Evolutionary conservation across 257 asterid species (phyloP), one percentile per base, ranked within the genome.

Genomic region (Nyctanthes arbortristis): DNA sequence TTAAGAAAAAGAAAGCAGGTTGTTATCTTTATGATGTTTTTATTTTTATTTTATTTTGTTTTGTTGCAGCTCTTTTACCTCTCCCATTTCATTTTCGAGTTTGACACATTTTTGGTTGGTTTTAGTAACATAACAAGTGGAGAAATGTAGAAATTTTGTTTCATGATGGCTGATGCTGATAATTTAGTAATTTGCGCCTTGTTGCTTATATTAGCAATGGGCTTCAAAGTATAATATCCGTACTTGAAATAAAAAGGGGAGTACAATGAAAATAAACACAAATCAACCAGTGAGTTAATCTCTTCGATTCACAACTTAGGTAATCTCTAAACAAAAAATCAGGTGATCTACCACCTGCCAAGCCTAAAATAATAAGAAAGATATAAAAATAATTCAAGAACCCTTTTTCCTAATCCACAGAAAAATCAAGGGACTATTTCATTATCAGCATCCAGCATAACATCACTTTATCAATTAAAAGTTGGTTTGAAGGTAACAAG

Each of bases 401-500:
- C 60, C 30, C 31, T 63, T 75, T 75, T 60, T 20, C 64, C 47
- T 67, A 32, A 63, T 66, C 63, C 75, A 69, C 96, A 93, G 97
- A 73, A 78, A 74, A 71, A 66, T 61, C 66, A 10, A 84, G 65
- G 72, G 78, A 84, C 79, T 70, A 80, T 75, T 81, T 86, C 77
- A 84, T 79, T 63, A 73, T 91, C 69, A 72, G 75, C 73, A 71
- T 93, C 78, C 89, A 86, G 76, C 99, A 93, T 64, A 85, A 80
- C 71, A 87, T 93, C 84, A 91, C 96, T 47, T 93, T 97, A 70
- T 89, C 99, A 40, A 83, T 93, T 73, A 67, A 87, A 77, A 61
- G 97, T 93, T 60, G 97, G 99, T 70, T 88, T 93, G 81, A 97
- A 93, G 97, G 99, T 93, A 76, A 32, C 61, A 29, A 67, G 18